Evolutionary conservation across 2,329 filamentous ascomycete genomes (phyloP).

Genomic region (Botrytis sinoallii): DNA sequence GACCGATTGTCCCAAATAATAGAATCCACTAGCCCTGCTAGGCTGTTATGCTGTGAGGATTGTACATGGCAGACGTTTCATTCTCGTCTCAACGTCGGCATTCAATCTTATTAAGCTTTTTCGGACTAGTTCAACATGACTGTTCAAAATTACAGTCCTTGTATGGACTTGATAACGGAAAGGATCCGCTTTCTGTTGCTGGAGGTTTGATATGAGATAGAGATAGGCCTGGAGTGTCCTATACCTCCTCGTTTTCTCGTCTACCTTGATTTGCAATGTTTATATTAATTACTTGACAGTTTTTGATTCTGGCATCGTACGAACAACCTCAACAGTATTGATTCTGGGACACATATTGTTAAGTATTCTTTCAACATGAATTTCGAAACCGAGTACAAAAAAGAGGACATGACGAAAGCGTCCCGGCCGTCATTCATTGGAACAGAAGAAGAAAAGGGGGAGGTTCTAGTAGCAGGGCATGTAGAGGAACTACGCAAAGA

Average conservation of each 20-base stretch:
- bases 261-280: background rate
- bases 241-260: background rate
- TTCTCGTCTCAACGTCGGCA: conserved; percentile 1
- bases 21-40: background rate
- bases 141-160: background rate
- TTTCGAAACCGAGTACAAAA: background rate
- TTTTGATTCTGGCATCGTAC: background rate
- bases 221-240: background rate
- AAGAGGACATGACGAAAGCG: background rate
- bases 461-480: background rate
- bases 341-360: background rate
- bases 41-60: background rate
- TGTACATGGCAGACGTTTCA: background rate
- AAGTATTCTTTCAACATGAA: background rate
- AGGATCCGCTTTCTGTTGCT: background rate
- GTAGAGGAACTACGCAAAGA: conserved; percentile 32
- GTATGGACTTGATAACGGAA: background rate
- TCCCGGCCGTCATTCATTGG: background rate
- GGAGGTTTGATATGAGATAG: background rate
- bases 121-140: background rate
- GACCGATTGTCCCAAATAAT: background rate
- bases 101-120: background rate
- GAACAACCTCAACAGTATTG: background rate
- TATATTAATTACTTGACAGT: background rate
- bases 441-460: background rate